Conservation (phyloP, 2,329 filamentous ascomycete genomes). For the Penicillium sp. region DNA sequence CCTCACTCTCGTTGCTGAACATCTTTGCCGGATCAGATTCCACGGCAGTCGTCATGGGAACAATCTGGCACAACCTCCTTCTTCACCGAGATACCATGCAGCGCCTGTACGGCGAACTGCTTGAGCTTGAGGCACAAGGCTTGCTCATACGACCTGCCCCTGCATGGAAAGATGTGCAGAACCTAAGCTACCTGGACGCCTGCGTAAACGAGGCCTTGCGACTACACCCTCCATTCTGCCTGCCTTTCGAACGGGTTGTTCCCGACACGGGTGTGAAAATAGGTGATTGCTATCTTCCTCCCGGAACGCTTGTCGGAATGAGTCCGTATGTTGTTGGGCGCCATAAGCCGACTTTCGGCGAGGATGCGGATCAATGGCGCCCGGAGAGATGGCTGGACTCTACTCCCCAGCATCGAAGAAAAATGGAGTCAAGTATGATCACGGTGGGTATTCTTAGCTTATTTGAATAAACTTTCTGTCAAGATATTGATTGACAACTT, state of each 20-base stretch:
- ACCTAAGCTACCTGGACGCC: slow-evolving; percentile 49
- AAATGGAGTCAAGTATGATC: slow-evolving; percentile 16
- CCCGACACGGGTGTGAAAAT: slow-evolving; percentile 3
- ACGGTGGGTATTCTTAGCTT: slow-evolving; percentile 15
- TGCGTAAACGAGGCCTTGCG: slow-evolving; percentile 52
- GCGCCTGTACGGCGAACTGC: background rate
- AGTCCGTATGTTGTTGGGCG: slow-evolving; percentile 18
- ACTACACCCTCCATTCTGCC: slow-evolving; percentile 33
- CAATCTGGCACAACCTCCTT: background rate
- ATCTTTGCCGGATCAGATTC: background rate
- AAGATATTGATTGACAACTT: background rate
- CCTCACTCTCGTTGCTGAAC: background rate
- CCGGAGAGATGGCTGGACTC: slow-evolving; percentile 22
- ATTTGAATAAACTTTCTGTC: background rate
- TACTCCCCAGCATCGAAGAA: slow-evolving; percentile 3
- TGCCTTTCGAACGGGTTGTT: slow-evolving; percentile 19
- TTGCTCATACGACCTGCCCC: background rate
- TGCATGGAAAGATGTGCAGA: background rate
- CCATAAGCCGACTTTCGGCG: slow-evolving; percentile 17
- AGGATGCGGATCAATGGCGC: slow-evolving; percentile 20
- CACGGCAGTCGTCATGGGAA: background rate
- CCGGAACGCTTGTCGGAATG: slow-evolving; percentile 9
- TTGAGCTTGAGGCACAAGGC: background rate
- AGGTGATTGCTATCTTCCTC: slow-evolving; percentile 5
- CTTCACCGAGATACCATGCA: background rate